Base-by-base conservation (phyloP, 1,284 basidiomycete genomes). In the Phellopilus nigrolimitatus region DNA sequence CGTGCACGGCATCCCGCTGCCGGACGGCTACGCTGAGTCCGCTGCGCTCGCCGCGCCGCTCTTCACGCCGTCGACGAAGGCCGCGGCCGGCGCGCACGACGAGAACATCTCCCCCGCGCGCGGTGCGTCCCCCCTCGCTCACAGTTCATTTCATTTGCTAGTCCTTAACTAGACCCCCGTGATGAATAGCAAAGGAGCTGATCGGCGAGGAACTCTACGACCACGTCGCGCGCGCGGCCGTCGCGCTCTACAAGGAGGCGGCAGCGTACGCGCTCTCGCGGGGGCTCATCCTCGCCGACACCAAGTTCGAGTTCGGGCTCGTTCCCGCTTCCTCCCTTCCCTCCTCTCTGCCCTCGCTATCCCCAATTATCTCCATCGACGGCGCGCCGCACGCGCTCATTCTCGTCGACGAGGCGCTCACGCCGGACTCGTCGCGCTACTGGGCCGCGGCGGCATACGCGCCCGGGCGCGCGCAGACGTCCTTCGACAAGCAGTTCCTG, bases 31-130 rank as follows among this genome's bases (percentile, higher is more conserved):
- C 22, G 72, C 86, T n/a, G 95, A 99, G 72, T 91, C 88, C 5
- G 76, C 90, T 59, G 85, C 88, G 62, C 72, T 97, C 24, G 80
- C 85, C 5, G 73, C 86, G 60, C 91, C 95, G 0, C 70, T 98
- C 40, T 97, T 99, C 65, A 99, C 97, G 0, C 97, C 97, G 0
- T 95, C 91, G 1, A 99, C 95, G 8, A 99, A 99, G 67, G 97
- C 95, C 0, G 94, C 95, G 54, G 85, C 91, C 62, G 97, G 97
- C 4, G 78, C 80, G 34, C 95, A 99, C 64, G 95, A 99, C 67
- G 95, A 98, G 67, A 99, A 99, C 67, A 97, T 99, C 57, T 93
- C 95, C 48, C 93, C 94, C 1, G 85, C 89, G 60, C 77, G 82
- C 77, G 88, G 93, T 89, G 48, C 52, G 53, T 53, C 12, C 17